Evolutionary conservation across 139 green algal genomes (phyloP).

Genomic region (Ulvella scutata): DNA sequence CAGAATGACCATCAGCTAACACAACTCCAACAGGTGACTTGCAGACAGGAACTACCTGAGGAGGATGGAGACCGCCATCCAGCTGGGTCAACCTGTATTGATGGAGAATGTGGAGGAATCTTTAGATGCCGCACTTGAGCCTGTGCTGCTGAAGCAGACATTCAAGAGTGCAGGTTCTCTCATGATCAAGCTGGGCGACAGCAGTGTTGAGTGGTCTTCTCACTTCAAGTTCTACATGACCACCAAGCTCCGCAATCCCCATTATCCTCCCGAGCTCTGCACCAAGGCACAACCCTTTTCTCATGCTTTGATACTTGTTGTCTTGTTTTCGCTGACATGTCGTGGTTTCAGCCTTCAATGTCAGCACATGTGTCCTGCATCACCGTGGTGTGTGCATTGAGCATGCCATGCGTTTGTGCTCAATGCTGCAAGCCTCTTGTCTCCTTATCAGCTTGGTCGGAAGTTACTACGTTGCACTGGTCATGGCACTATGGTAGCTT

Average conservation of each 20-base stretch:
- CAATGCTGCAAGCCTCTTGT: too few relatives aligned
- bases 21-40: conserved; percentile 41
- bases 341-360: too few relatives aligned
- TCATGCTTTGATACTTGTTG: neutral
- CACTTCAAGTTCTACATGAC: conserved; percentile 68
- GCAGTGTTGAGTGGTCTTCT: conserved; percentile 42
- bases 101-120: conserved; percentile 61
- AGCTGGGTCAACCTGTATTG: conserved; percentile 60
- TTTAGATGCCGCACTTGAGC: conserved; percentile 55
- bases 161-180: conserved; percentile 51
- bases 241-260: conserved; percentile 51
- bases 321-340: neutral
- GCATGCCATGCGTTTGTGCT: too few relatives aligned
- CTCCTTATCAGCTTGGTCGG: too few relatives aligned
- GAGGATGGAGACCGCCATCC: conserved; percentile 53
- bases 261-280: conserved; percentile 54
- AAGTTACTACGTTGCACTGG: too few relatives aligned
- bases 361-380: too few relatives aligned
- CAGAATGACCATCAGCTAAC: neutral
- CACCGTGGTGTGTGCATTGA: too few relatives aligned
- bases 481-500: too few relatives aligned
- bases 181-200: conserved; percentile 50
- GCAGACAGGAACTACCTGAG: conserved; percentile 51
- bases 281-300: conserved; percentile 46
- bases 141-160: conserved; percentile 54